These are phyloP conservation scores for Wickerhamiella bombiphila DNA, from an alignment of 805 yeast genomes.

Conservation along the genomic window DNA sequence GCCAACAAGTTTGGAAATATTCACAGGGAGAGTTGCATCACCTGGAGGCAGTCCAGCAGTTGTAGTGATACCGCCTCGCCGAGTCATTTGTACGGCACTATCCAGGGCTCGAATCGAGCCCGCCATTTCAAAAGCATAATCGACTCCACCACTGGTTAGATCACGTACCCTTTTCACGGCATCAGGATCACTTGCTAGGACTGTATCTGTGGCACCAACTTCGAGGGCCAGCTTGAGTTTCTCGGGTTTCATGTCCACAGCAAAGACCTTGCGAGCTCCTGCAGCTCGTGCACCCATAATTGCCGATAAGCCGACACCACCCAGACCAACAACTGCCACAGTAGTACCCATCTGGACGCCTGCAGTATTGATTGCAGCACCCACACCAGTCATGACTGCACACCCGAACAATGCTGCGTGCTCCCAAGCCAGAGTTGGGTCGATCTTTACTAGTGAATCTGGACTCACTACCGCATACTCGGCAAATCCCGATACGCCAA, in stretches of 20 bases:
- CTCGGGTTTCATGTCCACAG: constrained; percentile 70
- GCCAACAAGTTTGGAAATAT: constrained; percentile 97
- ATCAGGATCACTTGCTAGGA: constrained; percentile 66
- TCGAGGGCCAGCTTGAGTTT: constrained; percentile 73
- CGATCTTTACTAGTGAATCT: constrained; percentile 86
- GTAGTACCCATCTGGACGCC: constrained; percentile 79
- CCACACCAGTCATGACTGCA: constrained; percentile 96
- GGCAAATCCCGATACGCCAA: constrained; percentile 96
- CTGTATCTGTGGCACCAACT: constrained; percentile 90
- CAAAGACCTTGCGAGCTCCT: constrained; percentile 64
- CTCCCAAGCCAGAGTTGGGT: constrained; percentile 69
- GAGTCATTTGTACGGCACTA: constrained; percentile 88
- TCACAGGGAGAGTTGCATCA: constrained; percentile 68
- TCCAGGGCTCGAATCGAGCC: constrained; percentile 94
- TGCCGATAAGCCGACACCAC: constrained; percentile 91
- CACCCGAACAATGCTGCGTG: constrained; percentile 89
- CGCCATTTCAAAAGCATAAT: constrained; percentile 92
- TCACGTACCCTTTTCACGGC: constrained; percentile 64
- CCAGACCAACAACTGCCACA: constrained; percentile 90
- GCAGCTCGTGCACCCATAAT: constrained; percentile 83
- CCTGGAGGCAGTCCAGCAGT: constrained; percentile 98
- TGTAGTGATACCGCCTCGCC: constrained; percentile 89
- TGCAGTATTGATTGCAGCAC: constrained; percentile 93
- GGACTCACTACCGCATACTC: constrained; percentile 97
- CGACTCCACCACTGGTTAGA: constrained; percentile 92